These are phyloP conservation scores for Neurospora sp. DNA, from an alignment of 495 filamentous ascomycete species.

Conservation along the genomic window DNA sequence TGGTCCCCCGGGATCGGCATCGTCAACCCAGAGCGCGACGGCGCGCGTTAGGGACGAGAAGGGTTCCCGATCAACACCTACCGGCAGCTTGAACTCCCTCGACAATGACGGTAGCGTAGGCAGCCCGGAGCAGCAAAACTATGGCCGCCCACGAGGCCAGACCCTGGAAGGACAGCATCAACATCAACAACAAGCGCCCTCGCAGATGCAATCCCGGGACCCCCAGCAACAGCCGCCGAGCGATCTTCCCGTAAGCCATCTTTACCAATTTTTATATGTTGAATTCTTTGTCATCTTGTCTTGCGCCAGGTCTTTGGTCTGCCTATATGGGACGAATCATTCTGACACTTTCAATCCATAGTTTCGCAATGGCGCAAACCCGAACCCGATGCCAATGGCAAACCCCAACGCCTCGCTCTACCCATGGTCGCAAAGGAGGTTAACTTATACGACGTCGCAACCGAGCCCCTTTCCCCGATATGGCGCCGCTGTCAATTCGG, in stretches of 20 bases:
- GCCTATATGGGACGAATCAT: not conserved
- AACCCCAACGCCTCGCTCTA: conserved; percentile 59
- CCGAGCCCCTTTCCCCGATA: conserved; percentile 92
- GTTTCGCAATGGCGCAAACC: conserved; percentile 36
- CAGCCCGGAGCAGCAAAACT: conserved; percentile 39
- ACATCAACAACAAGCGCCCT: conserved; percentile 19
- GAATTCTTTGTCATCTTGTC: not conserved
- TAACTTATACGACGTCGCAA: conserved; percentile 76
- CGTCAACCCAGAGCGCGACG: conserved; percentile 26
- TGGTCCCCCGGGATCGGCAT: conserved; percentile 27
- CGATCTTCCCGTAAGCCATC: conserved; percentile 38
- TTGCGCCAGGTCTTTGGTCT: not conserved
- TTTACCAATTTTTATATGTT: not conserved
- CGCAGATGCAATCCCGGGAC: conserved; percentile 4
- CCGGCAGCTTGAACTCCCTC: conserved; percentile 43
- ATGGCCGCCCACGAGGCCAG: conserved; percentile 26
- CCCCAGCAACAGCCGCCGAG: conserved; percentile 17
- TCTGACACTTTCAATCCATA: conserved; percentile 13
- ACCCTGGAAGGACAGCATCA: conserved; percentile 20
- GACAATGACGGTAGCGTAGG: conserved; percentile 37
- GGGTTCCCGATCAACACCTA: conserved; percentile 40
- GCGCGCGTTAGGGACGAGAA: conserved; percentile 40
- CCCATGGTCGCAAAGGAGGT: conserved; percentile 85
- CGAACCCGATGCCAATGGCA: conserved; percentile 13
- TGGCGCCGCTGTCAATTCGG: conserved; percentile 89